Conservation (phyloP, 2,329 filamentous ascomycete genomes). For the Rhynchosporium agropyri region DNA sequence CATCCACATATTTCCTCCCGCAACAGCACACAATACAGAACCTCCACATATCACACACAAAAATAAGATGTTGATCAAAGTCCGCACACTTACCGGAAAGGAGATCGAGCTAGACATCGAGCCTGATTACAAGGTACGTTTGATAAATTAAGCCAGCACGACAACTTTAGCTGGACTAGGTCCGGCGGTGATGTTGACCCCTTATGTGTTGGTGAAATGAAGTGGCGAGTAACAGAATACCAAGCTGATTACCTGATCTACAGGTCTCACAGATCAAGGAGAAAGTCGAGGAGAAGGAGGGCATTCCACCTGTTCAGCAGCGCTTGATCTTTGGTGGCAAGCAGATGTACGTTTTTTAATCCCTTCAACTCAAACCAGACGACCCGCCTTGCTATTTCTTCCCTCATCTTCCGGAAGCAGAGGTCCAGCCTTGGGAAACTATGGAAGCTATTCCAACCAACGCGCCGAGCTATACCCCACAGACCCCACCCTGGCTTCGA, state of each 20-base stretch:
- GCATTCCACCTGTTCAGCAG: constrained; percentile 96
- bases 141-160: no score
- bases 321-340: constrained; percentile 95
- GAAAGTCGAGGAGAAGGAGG: constrained; percentile 98
- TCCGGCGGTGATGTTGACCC: no score
- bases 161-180: no score
- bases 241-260: constrained; percentile 3
- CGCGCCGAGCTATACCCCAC: not conserved
- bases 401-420: not conserved
- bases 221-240: no score
- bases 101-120: not conserved
- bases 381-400: not conserved
- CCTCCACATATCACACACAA: not conserved
- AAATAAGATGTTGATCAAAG: constrained; percentile 57
- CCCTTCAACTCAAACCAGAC: not conserved
- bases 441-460: not conserved
- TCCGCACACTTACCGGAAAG: constrained; percentile 96
- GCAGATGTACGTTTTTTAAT: constrained; percentile 73
- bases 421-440: not conserved
- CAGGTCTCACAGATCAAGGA: constrained; percentile 97
- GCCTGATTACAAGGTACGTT: not conserved
- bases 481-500: constrained; percentile 21
- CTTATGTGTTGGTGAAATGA: not conserved
- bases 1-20: no score
- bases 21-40: not conserved